Conservation (phyloP, 2,329 filamentous ascomycete genomes). For the Paracamarosporium sp. region DNA sequence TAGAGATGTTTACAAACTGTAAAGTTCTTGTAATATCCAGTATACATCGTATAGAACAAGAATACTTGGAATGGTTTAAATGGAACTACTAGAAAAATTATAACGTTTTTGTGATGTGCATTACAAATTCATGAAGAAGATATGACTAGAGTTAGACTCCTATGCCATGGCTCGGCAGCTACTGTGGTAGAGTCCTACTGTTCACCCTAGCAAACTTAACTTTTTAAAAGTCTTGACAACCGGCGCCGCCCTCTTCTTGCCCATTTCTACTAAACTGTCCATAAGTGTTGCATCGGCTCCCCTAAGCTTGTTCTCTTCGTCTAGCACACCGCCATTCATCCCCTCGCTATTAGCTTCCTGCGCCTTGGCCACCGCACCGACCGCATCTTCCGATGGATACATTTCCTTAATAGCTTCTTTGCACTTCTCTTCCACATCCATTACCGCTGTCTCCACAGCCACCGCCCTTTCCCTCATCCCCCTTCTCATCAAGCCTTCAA, state of each 20-base stretch:
- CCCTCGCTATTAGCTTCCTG: constrained; percentile 13
- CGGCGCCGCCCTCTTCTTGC: constrained; percentile 55
- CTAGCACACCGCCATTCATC: not conserved
- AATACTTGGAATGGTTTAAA: too few relatives aligned
- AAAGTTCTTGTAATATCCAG: too few relatives aligned
- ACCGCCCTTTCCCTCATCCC: constrained; percentile 87
- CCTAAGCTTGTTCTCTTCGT: constrained; percentile 37
- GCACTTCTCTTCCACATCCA: constrained; percentile 76
- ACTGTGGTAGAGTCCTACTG: too few relatives aligned
- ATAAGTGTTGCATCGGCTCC: constrained; percentile 55
- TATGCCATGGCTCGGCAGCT: too few relatives aligned
- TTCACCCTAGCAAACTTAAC: constrained; percentile 42
- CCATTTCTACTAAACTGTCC: constrained; percentile 51
- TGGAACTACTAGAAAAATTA: too few relatives aligned
- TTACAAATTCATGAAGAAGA: too few relatives aligned
- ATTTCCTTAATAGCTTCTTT: constrained; percentile 67
- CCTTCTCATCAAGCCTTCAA: constrained; percentile 78
- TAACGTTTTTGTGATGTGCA: too few relatives aligned
- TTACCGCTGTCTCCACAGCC: constrained; percentile 76
- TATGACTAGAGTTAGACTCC: too few relatives aligned
- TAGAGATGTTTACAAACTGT: too few relatives aligned
- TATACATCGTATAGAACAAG: too few relatives aligned
- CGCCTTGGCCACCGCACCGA: constrained; percentile 9
- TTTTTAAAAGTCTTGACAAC: constrained; percentile 60
- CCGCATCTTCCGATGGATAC: constrained; percentile 19